These are phyloP conservation scores for Penicillium glabrum DNA, from an alignment of 2,329 filamentous ascomycete species.

Conservation along the genomic window DNA sequence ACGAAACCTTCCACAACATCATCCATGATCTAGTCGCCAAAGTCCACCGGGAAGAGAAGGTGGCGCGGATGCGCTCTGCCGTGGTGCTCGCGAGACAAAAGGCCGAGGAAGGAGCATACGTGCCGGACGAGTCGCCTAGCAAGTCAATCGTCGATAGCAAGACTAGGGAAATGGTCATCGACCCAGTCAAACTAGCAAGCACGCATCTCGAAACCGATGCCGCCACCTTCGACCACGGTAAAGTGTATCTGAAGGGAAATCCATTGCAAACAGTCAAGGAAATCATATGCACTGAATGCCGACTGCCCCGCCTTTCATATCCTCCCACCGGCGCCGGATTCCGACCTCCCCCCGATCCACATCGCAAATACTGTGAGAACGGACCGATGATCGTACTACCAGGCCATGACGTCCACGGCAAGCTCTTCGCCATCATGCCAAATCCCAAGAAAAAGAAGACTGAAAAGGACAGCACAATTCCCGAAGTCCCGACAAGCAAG, in stretches of 20 bases:
- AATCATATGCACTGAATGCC: slow-evolving; percentile 61
- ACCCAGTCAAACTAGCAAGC: slow-evolving; percentile 35
- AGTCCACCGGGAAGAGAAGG: slow-evolving; percentile 61
- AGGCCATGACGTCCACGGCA: slow-evolving; percentile 64
- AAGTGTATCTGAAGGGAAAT: slow-evolving; percentile 57
- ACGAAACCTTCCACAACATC: slow-evolving; percentile 60
- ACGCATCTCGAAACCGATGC: slow-evolving; percentile 51
- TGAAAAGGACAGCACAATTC: slow-evolving; percentile 24
- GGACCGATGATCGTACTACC: slow-evolving; percentile 58
- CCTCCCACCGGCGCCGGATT: slow-evolving; percentile 55
- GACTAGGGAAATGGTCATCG: slow-evolving; percentile 32
- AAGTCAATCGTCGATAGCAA: slow-evolving; percentile 32
- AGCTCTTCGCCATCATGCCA: slow-evolving; percentile 42
- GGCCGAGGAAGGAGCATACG: slow-evolving; percentile 41
- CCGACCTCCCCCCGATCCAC: slow-evolving; percentile 49
- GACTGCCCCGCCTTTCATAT: slow-evolving; percentile 59
- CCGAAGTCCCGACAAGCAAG: slow-evolving; percentile 42
- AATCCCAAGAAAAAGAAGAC: slow-evolving; percentile 49
- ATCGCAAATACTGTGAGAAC: slow-evolving; percentile 59
- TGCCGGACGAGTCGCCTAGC: slow-evolving; percentile 31
- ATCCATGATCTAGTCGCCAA: slow-evolving; percentile 60
- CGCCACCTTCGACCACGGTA: slow-evolving; percentile 54
- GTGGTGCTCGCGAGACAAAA: slow-evolving; percentile 44
- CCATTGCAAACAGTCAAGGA: slow-evolving; percentile 60
- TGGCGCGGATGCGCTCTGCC: slow-evolving; percentile 57